A percentile compares a stretch with the other conserved stretches of the same genome.
Evolutionary conservation across 2,329 filamentous ascomycete genomes (phyloP).

Genomic region (Colletotrichum sp.): DNA sequence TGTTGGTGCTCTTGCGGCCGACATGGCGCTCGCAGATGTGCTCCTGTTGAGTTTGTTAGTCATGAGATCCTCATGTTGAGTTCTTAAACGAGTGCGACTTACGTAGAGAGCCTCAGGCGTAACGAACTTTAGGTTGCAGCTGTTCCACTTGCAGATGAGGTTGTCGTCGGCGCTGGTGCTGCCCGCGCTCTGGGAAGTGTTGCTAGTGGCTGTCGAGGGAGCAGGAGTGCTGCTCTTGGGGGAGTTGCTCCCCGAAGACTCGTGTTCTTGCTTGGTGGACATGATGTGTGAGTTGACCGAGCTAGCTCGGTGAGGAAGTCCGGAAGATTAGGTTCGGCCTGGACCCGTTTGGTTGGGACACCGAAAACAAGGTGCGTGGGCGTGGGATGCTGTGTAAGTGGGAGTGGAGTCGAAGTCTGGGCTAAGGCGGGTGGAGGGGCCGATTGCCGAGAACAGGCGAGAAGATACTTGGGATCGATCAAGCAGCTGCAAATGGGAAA

Average conservation of each 20-base stretch:
- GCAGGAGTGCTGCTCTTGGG: conserved; percentile 60
- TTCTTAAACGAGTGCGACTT: conserved; percentile 33
- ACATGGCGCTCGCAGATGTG: conserved; percentile 99
- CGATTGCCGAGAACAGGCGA: conserved; percentile 12
- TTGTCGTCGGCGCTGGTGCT: conserved; percentile 49
- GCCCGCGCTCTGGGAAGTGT: conserved; percentile 45
- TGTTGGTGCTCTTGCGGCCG: conserved; percentile 98
- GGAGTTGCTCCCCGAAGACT: conserved; percentile 45
- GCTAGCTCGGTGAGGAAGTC: not conserved
- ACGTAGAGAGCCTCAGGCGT: conserved; percentile 66
- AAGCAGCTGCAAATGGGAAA: not conserved
- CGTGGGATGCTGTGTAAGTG: conserved; percentile 13
- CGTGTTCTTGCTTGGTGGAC: conserved; percentile 26
- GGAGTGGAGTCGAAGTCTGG: conserved; percentile 1
- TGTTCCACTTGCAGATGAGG: conserved; percentile 65
- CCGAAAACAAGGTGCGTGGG: not conserved
- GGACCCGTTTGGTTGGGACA: not conserved
- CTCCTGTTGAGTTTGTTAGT: conserved; percentile 62
- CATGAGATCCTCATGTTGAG: not conserved
- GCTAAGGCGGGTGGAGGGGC: not conserved
- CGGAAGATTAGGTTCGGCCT: not conserved
- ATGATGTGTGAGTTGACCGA: conserved; percentile 20
- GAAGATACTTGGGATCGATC: not conserved
- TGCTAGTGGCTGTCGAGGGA: conserved; percentile 52
- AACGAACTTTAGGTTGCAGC: conserved; percentile 63